Evolutionary conservation across 176 grass and related monocot species (phyloP), one percentile per base, ranked within the genome.

Genomic region (Ensete glaucum): DNA sequence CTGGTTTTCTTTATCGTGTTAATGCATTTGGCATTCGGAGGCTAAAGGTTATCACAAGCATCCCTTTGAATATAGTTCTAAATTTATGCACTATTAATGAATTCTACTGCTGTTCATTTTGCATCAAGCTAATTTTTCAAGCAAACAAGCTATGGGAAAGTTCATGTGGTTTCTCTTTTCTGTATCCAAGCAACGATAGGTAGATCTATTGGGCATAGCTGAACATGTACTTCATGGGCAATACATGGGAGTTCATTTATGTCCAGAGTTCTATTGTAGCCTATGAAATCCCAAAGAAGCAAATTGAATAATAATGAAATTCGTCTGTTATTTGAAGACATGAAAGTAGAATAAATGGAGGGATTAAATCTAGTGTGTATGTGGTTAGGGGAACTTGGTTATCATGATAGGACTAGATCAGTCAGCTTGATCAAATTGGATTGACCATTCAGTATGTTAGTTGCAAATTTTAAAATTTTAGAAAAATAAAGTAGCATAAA

Each of bases 1-100:
- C 95, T 62, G 95, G 90, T 81, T 82, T 83, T 79, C 86, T 99
- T 3, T 99, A 91, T 80, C 86, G 74, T 75, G 63, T 88, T 52
- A 94, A 99, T 89, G 84, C 85, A 29, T 77, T 99, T 24, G 80
- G 90, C 34, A 75, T 99, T 60, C 84, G 86, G 65, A 78, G 64
- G 64, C 80, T 82, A 65, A 99, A 99, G 95, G 95, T 98, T 76
- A 67, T 53, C 74, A 63, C 10, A 25, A 12, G 17, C 25, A 52
- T 52, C 2, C 25, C 69, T n/a, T 14, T 53, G 15, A 24, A 56
- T 78, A 11, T 3, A 21, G 8, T 20, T 56, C 43, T 53, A 43
- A 43, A 43, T 43, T 43, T 43, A 43, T 43, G 34, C 34, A 43
- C 4, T 43, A 34, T 34, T 34, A 34, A 8, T 53, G 17, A 50